phyloP scores from a whole-genome alignment of 768 basidiomycete species.

The Russula lepida region DNA sequence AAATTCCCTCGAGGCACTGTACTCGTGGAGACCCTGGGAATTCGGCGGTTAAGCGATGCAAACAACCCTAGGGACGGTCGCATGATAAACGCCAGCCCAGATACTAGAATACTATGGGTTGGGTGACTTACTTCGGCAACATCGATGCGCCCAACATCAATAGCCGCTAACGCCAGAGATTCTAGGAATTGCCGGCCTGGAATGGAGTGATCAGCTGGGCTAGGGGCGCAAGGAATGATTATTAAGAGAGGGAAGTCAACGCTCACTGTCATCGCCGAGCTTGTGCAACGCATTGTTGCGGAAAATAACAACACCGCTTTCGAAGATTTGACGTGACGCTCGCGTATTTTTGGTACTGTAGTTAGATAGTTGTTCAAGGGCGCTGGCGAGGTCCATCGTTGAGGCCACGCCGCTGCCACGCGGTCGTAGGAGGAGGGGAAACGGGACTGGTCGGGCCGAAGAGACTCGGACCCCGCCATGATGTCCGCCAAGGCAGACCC shows the following conservation, averaged over 20 bases:
- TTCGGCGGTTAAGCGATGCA: conserved; percentile 49
- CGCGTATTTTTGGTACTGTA: conserved; percentile 27
- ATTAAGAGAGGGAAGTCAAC: background rate
- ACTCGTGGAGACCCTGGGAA: conserved; percentile 79
- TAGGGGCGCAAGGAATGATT: background rate
- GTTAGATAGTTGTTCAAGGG: conserved; percentile 30
- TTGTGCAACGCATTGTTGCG: conserved; percentile 24
- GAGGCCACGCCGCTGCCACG: background rate
- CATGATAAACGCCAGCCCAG: background rate
- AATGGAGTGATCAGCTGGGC: background rate
- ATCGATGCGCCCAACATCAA: conserved; percentile 65
- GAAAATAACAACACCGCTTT: conserved; percentile 28
- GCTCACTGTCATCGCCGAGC: conserved; percentile 29
- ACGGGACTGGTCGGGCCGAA: background rate
- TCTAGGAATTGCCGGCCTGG: conserved; percentile 77
- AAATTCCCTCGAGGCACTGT: conserved; percentile 66
- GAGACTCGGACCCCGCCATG: too few species aligned
- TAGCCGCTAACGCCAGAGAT: conserved; percentile 67
- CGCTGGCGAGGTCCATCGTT: conserved; percentile 27
- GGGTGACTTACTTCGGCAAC: conserved; percentile 58
- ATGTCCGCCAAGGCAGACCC: background rate
- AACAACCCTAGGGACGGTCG: conserved; percentile 41
- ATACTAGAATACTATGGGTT: background rate
- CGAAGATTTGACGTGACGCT: conserved; percentile 31
- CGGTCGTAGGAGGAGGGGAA: background rate